Conservation (phyloP, 352 stramenopile species). For the Phytophthora agathidicida region DNA sequence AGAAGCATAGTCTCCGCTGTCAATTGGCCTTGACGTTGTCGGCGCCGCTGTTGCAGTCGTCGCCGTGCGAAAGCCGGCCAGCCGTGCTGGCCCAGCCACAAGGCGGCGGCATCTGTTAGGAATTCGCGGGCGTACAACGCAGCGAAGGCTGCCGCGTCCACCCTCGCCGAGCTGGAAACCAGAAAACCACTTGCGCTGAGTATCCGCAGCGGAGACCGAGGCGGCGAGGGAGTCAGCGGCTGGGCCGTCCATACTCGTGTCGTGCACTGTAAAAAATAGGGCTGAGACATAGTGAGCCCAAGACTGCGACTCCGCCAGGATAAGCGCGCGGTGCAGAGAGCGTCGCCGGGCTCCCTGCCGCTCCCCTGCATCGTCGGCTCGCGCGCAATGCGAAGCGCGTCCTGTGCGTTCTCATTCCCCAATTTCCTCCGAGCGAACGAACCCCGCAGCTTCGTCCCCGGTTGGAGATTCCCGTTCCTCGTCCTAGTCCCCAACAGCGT, state of each 20-base stretch:
- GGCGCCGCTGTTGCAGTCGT: background rate
- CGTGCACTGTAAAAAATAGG: slow-evolving; percentile 22
- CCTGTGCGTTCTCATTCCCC: slow-evolving; percentile 26
- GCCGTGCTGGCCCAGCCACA: slow-evolving; percentile 24
- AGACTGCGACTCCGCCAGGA: slow-evolving; percentile 17
- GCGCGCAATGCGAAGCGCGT: background rate
- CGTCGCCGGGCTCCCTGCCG: slow-evolving; percentile 9
- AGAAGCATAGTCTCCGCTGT: background rate
- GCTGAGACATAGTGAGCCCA: slow-evolving; percentile 14
- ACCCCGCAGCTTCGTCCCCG: slow-evolving; percentile 13
- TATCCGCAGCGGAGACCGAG: slow-evolving; percentile 15
- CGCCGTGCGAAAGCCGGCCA: background rate
- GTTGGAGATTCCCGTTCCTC: slow-evolving; percentile 29
- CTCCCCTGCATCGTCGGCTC: slow-evolving; percentile 30
- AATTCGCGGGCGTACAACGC: slow-evolving; percentile 7
- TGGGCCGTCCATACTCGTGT: slow-evolving; percentile 28
- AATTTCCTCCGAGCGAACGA: slow-evolving; percentile 39
- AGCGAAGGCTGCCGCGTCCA: slow-evolving; percentile 12
- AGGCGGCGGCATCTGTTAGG: slow-evolving; percentile 19
- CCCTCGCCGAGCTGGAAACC: no score
- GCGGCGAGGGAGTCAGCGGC: slow-evolving; percentile 19
- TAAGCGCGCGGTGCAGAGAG: slow-evolving; percentile 25
- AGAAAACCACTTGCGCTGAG: slow-evolving; percentile 1
- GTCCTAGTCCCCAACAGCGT: slow-evolving; percentile 29
- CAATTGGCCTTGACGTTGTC: background rate